Evolutionary conservation across 495 filamentous ascomycete genomes (phyloP), one percentile per base, ranked within the genome.

Genomic region (Penicillium lagena): DNA sequence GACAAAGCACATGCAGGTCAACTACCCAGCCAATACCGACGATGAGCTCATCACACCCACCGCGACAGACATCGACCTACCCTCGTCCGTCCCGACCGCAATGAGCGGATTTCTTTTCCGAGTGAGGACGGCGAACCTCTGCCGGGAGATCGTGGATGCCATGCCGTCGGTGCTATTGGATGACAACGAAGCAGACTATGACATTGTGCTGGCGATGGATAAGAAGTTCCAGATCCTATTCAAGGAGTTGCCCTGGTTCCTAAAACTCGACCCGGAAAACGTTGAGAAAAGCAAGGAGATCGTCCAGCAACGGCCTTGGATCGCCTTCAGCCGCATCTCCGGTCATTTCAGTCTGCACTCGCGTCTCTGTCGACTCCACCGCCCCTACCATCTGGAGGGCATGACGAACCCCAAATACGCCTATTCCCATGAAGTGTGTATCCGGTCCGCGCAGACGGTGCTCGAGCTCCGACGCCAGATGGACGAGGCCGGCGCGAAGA

Each of bases 1-100:
- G 7, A 50, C 57, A 7, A 55, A 52, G n/a, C 57, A 66, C 12
- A 63, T 66, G 62, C 58, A 55, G 10, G 57, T 63, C 1, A 54
- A 61, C 13, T 43, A 52, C 12, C 57, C 60, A 3, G 55, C 43
- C 40, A 62, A 65, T 34, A 51, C 49, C 29, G 59, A 65, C 27
- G 59, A 65, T 37, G 56, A 62, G 31, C 36, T 40, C 14, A 49
- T 65, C 17, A 47, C 56, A 1, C 11, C 42, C 3, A 38, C 34
- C 2, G 49, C 42, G 1, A 29, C 48, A 28, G 45, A 52, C 6
- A 37, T 46, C 11, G 30, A 36, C 2, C 37, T 45, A 15, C 55
- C 62, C 0, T 15, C 51, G 7, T 49, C 50, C 1, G 37, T 49
- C 5, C 52, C 59, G 1, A 62, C 62, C 2, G 43, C 39, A 8